A percentile compares a stretch with the other conserved stretches of the same genome.
Conservation (phyloP, 805 yeast species). For the Starmera amethionina region DNA sequence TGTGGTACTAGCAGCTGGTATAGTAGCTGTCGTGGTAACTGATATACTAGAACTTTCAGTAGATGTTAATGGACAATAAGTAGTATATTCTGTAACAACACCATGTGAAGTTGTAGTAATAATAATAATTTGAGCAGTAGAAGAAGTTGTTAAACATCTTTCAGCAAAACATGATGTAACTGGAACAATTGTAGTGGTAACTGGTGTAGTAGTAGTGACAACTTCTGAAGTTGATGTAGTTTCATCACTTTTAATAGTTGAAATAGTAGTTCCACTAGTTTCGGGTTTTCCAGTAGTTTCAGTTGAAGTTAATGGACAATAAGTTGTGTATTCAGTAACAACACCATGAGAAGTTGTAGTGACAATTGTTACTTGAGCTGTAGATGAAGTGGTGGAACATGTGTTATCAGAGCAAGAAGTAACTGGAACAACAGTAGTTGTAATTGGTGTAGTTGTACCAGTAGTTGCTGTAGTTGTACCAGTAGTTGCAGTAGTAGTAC, state of each 20-base stretch:
- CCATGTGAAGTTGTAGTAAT: constrained; percentile 7
- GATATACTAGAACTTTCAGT: constrained; percentile 4
- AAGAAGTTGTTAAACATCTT: constrained; percentile 10
- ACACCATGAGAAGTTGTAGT: constrained; percentile 24
- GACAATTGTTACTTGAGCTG: constrained; percentile 14
- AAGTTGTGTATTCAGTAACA: constrained; percentile 15
- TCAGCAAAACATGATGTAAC: constrained; percentile 24
- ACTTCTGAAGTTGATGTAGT: background rate
- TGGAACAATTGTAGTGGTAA: constrained; percentile 23
- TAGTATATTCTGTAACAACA: constrained; percentile 4
- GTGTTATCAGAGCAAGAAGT: background rate
- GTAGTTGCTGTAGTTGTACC: background rate
- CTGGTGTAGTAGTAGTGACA: background rate
- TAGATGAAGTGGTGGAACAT: constrained; percentile 1
- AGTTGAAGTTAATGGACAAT: constrained; percentile 10
- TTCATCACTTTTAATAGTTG: background rate
- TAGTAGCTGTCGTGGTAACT: constrained; percentile 2
- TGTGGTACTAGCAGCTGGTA: constrained; percentile 16
- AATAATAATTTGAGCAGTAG: constrained; percentile 8
- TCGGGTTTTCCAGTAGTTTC: background rate
- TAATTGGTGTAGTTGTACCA: background rate
- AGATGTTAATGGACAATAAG: constrained; percentile 16
- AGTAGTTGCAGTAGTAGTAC: background rate
- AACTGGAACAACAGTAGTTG: background rate
- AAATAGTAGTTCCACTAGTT: background rate